These are phyloP conservation scores for Murraya paniculata DNA, from an alignment of 345 rosid genomes.

Conservation along the genomic window DNA sequence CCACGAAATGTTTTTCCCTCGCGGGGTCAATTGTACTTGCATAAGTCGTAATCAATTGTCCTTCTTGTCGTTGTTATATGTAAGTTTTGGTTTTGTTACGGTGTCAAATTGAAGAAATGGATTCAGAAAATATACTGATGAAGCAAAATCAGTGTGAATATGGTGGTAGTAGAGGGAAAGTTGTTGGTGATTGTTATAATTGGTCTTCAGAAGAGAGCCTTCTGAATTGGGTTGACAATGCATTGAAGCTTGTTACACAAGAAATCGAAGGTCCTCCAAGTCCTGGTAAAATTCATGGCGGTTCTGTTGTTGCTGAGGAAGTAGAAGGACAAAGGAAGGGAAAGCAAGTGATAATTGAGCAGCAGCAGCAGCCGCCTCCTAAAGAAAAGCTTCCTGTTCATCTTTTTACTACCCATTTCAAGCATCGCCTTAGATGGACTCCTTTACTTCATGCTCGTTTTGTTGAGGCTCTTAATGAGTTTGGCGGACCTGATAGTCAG, in stretches of 20 bases:
- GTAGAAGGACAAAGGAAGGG: neutral
- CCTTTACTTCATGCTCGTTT: conserved; percentile 15
- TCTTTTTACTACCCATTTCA: neutral
- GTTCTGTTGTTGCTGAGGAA: neutral
- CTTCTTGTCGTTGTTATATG: neutral
- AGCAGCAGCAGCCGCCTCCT: neutral
- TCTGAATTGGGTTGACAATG: neutral
- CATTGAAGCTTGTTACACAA: conserved; percentile 16
- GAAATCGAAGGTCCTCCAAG: conserved; percentile 9
- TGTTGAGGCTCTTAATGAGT: conserved; percentile 13
- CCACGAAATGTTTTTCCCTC: neutral
- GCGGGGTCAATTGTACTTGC: neutral
- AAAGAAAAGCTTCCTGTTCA: neutral
- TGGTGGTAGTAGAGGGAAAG: neutral
- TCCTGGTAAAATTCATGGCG: neutral
- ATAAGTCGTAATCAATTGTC: no score
- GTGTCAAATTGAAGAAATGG: neutral
- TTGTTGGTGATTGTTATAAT: neutral
- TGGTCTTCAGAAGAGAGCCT: neutral
- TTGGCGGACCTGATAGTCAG: conserved; percentile 36
- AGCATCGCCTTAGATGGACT: conserved; percentile 25
- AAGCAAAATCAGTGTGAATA: neutral
- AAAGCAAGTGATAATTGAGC: neutral
- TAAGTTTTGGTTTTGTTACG: neutral
- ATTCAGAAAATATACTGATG: neutral